A percentile compares a stretch with the other conserved stretches of the same genome.
phyloP scores from a whole-genome alignment of 2,329 filamentous ascomycete genomes.

The Colletotrichum incanum region DNA sequence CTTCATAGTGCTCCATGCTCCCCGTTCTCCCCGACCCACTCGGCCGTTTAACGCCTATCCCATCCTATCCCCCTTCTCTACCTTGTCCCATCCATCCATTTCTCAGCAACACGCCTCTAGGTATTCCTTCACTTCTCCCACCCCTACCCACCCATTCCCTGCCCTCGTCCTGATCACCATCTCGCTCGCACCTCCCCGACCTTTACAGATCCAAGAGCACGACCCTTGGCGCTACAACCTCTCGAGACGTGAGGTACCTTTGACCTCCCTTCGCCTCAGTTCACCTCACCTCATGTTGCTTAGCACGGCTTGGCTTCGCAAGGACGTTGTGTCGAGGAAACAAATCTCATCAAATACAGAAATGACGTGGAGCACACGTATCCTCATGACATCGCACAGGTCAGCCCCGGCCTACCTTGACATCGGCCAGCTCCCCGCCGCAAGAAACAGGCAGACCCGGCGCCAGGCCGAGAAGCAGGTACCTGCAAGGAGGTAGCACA shows the following conservation, averaged over 20 bases:
- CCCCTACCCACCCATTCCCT: background rate
- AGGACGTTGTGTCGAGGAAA: constrained; percentile 3
- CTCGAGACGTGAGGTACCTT: background rate
- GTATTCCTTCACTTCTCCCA: background rate
- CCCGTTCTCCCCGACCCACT: background rate
- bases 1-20: background rate
- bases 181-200: background rate
- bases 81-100: background rate
- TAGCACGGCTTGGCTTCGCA: constrained; percentile 19
- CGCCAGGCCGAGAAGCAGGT: background rate
- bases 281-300: constrained; percentile 11
- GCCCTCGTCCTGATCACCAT: constrained; percentile 1
- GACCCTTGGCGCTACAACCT: constrained; percentile 27
- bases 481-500: background rate
- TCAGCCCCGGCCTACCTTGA: background rate
- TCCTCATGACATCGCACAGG: background rate
- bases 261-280: constrained; percentile 11
- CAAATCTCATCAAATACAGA: background rate
- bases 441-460: background rate
- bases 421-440: constrained; percentile 28
- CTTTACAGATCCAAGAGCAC: constrained; percentile 6
- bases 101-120: constrained; percentile 10
- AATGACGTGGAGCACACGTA: background rate
- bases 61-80: background rate
- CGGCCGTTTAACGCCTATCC: constrained; percentile 13